Evolutionary conservation across 176 grass and related monocot species (phyloP).

Genomic region (Aechmea fasciata): DNA sequence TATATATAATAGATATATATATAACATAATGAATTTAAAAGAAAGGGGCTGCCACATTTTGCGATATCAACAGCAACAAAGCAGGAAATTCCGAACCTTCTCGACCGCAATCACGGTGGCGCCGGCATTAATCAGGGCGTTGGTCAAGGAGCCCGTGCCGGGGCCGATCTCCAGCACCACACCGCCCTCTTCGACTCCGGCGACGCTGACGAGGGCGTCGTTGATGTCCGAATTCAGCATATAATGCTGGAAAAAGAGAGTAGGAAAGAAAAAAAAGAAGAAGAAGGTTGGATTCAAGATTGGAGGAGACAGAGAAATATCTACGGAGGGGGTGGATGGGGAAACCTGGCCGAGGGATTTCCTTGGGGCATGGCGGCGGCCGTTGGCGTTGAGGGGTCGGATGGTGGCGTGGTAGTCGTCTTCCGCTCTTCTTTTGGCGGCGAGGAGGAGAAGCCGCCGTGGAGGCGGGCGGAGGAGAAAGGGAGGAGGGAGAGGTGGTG

Average conservation of each 20-base stretch:
- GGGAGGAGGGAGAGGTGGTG: neutral
- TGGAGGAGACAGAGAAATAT: neutral
- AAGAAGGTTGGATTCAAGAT: neutral
- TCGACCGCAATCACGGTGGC: conserved; percentile 70
- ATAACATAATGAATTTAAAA: too few relatives aligned
- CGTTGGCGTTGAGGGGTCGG: conserved; percentile 70
- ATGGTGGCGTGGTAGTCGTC: conserved; percentile 77
- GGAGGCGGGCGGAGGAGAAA: neutral
- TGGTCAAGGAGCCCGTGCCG: conserved; percentile 73
- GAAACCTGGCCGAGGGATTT: conserved; percentile 81
- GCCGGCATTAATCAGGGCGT: conserved; percentile 50
- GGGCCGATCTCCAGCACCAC: conserved; percentile 93
- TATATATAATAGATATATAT: too few relatives aligned
- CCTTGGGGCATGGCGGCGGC: conserved; percentile 56
- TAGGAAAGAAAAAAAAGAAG: neutral
- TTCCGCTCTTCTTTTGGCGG: conserved; percentile 12
- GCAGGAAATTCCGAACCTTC: conserved; percentile 37
- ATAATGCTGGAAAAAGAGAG: conserved; percentile 44
- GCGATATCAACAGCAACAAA: neutral
- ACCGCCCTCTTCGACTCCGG: conserved; percentile 52
- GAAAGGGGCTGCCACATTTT: too few relatives aligned
- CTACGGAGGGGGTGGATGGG: neutral
- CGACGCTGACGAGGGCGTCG: conserved; percentile 51
- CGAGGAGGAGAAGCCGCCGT: neutral
- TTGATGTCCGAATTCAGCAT: conserved; percentile 76